Evolutionary conservation across 805 yeast species (phyloP).

Genomic region (Kluyveromyces nonfermentans): DNA sequence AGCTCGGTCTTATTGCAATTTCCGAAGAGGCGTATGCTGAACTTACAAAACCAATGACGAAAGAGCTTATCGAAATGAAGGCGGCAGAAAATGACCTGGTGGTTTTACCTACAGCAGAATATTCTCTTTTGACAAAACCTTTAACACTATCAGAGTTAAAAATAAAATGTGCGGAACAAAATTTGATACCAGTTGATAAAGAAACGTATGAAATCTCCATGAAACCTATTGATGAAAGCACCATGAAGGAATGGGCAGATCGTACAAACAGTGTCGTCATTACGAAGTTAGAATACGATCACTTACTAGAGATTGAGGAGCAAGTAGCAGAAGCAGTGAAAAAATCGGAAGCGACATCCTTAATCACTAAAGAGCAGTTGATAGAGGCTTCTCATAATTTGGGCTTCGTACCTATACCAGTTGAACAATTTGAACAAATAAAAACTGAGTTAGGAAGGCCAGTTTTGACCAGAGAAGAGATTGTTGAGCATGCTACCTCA

Average conservation of each 20-base stretch:
- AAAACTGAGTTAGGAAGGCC: conserved; percentile 22
- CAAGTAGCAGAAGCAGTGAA: not conserved
- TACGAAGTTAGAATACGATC: conserved; percentile 4
- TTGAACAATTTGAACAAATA: conserved; percentile 27
- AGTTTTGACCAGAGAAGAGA: conserved; percentile 17
- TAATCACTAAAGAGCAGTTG: conserved; percentile 5
- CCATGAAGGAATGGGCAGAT: not conserved
- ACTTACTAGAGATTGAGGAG: conserved; percentile 12
- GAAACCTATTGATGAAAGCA: not conserved
- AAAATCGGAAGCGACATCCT: not conserved
- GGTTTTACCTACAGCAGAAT: conserved; percentile 6
- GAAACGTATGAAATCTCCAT: not conserved
- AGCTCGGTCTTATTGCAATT: conserved; percentile 11
- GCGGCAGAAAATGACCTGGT: conserved; percentile 13
- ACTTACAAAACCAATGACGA: conserved; percentile 8
- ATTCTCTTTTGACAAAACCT: conserved; percentile 6
- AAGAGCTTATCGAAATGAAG: conserved; percentile 10
- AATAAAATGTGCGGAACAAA: conserved; percentile 10
- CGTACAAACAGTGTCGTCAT: not conserved
- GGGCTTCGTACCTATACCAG: conserved; percentile 32
- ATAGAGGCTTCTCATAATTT: conserved; percentile 23
- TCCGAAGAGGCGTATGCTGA: conserved; percentile 9
- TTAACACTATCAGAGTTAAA: conserved; percentile 8
- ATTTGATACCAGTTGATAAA: conserved; percentile 4
- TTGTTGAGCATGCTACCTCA: conserved; percentile 23